Evolutionary conservation across 768 basidiomycete genomes (phyloP), one percentile per base, ranked within the genome.

Genomic region (Tubosaeta sp.): DNA sequence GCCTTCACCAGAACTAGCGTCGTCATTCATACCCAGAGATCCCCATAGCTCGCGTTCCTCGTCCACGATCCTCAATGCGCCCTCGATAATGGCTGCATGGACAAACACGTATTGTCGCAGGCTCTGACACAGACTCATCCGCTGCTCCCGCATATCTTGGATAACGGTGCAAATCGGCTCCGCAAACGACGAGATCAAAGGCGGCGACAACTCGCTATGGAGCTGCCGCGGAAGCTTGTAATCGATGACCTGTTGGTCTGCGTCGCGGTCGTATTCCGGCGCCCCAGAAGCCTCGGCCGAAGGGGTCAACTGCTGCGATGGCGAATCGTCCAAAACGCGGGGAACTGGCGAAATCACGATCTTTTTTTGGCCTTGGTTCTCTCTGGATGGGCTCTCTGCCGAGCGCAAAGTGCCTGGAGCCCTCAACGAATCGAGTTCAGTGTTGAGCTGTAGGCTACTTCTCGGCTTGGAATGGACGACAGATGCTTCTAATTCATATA

Each of bases 101-200:
- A 93, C 89, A 69, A 94, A 97, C 18, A 94, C 86, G 62, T 94
- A 98, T 71, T 98, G 95, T 51, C 94, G 75, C 63, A 94, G 71
- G 67, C 89, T 95, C 74, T 95, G 94, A 64, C 94, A 95, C 54
- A 96, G 70, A 61, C 90, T 93, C 95, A 98, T 98, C 48, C 95
- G 76, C 71, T 97, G 94, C 67, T 94, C 86, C 40, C 95, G 79
- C 86, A 98, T 92, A 64, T 94, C 90, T 69, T 94, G 91, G 45
- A 97, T 75, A 1, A 96, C 79, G 48, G 83, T 78, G 65, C 78
- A 83, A 35, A 96, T 80, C 3, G 95, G 95, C 42, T 91, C 86
- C 29, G 78, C 76, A 55, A 86, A 82, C 31, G 75, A 73, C 39
- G 81, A 82, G 53, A 90, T 69, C 40, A 75, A 71, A 16, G 76